Evolutionary conservation across 257 asterid species (phyloP).

Genomic region (Fraxinus pennsylvanica): DNA sequence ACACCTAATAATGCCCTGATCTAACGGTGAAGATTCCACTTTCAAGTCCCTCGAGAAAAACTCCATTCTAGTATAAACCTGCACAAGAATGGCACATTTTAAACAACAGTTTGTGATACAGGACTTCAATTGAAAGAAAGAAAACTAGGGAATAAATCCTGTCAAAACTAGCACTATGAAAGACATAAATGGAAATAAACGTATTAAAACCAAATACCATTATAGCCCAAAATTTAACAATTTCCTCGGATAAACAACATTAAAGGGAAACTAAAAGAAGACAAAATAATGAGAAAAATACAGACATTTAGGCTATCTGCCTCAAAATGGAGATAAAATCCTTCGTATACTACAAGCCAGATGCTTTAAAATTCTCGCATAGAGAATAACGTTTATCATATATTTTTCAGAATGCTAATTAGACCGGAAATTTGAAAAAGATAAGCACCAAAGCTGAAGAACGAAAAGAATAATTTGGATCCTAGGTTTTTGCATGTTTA

Average conservation of each 20-base stretch:
- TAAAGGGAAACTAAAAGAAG: not conserved
- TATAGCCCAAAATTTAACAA: not conserved
- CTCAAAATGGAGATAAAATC: not conserved
- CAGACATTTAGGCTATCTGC: not conserved
- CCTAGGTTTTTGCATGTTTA: not conserved
- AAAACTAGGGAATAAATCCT: constrained; percentile 1
- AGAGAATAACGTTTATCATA: not conserved
- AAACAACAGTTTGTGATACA: not conserved
- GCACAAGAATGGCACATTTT: constrained; percentile 28
- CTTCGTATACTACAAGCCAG: not conserved
- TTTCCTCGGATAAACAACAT: not conserved
- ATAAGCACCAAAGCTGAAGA: not conserved
- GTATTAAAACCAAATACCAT: not conserved
- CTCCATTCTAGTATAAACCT: constrained; percentile 64
- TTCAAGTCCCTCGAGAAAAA: constrained; percentile 54
- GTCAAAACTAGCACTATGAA: not conserved
- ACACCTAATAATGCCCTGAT: constrained; percentile 67
- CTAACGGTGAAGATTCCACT: constrained; percentile 54
- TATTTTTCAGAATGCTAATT: not conserved
- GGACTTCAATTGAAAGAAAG: not conserved
- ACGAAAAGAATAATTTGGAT: not conserved
- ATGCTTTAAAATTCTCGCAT: not conserved
- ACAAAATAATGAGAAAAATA: not conserved
- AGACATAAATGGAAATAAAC: not conserved
- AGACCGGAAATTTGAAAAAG: too few relatives aligned